A percentile compares a stretch with the other conserved stretches of the same genome.
These are phyloP conservation scores for Candida dendrica DNA, from an alignment of 805 yeast genomes.

Conservation along the genomic window DNA sequence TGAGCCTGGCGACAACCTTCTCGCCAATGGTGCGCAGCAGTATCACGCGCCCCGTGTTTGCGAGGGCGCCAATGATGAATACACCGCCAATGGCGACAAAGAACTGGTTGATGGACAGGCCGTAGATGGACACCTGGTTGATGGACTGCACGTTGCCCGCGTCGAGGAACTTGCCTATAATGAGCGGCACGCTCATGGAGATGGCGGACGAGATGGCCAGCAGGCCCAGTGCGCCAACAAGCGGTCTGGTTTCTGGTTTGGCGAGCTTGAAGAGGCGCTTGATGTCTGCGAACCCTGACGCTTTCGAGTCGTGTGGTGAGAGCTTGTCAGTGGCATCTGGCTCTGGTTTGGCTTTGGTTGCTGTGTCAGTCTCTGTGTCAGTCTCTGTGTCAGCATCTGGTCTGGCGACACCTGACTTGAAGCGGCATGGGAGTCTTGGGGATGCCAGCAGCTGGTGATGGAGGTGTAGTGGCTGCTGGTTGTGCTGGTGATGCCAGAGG, in stretches of 20 bases:
- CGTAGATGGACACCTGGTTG: conserved; percentile 36
- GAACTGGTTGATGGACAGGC: conserved; percentile 58
- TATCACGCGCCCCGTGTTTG: conserved; percentile 77
- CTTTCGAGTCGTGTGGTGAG: conserved; percentile 26
- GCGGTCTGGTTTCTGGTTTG: conserved; percentile 46
- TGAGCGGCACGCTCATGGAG: conserved; percentile 72
- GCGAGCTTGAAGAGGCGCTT: conserved; percentile 47
- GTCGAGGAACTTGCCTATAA: conserved; percentile 84
- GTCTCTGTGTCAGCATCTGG: no score
- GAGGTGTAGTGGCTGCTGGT: no score
- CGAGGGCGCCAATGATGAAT: conserved; percentile 65
- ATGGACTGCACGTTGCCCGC: conserved; percentile 25
- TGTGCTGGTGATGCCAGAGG: neutral
- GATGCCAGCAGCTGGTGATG: neutral
- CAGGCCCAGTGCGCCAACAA: conserved; percentile 55
- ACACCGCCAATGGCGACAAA: conserved; percentile 52
- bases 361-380: neutral
- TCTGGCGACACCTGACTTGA: neutral
- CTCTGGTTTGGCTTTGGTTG: neutral
- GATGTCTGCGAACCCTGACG: conserved; percentile 27
- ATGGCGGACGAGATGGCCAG: conserved; percentile 69
- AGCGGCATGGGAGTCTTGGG: neutral
- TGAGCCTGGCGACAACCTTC: conserved; percentile 72
- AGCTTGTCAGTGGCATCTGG: conserved; percentile 7
- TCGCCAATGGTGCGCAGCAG: conserved; percentile 78